Evolutionary conservation across 306 rosid species (phyloP), one percentile per base, ranked within the genome.

Genomic region (Crataegus laevigata): DNA sequence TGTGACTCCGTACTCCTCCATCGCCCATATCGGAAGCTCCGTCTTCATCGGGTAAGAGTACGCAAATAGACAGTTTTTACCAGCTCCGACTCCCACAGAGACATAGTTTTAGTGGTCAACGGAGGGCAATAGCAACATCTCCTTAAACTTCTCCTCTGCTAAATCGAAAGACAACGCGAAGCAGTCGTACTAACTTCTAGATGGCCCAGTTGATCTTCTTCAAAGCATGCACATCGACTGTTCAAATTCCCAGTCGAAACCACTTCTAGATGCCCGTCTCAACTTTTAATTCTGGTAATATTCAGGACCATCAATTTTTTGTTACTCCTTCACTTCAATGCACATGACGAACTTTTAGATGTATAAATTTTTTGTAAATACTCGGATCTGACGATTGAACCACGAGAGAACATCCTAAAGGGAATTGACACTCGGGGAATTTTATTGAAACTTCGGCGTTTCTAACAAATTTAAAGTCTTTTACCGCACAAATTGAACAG

Each of bases 211-310:
- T 47, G 54, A 47, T 47, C 19, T 47, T 47, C 54, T 47, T 47
- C 18, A 47, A 14, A 47, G 54, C 21, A 6, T 47, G 54, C 54
- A 15, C 54, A 15, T 47, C 2, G 21, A 15, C 14, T 50, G 54
- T 17, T 50, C 15, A 50, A 13, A 4, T 50, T 50, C 6, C 54
- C 54, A 50, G 96, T 85, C 84, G 91, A 79, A 55, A 96, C 98
- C 75, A 94, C 90, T 81, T 94, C 98, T 54, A 32, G 36, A 32
- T 32, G 36, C 36, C 8, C 36, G 8, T 32, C 36, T 5, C 36
- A 32, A 32, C 36, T 6, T 32, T 32, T 8, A 32, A 6, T 32
- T 32, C 36, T 5, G 36, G 36, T 32, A 32, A 32, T 32, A 32
- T 6, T 32, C 36, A 32, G 36, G 36, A 32, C 36, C 8, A 6